Base-by-base conservation (phyloP, 2,329 filamentous ascomycete genomes). In the Pseudopyricularia cyperi region DNA sequence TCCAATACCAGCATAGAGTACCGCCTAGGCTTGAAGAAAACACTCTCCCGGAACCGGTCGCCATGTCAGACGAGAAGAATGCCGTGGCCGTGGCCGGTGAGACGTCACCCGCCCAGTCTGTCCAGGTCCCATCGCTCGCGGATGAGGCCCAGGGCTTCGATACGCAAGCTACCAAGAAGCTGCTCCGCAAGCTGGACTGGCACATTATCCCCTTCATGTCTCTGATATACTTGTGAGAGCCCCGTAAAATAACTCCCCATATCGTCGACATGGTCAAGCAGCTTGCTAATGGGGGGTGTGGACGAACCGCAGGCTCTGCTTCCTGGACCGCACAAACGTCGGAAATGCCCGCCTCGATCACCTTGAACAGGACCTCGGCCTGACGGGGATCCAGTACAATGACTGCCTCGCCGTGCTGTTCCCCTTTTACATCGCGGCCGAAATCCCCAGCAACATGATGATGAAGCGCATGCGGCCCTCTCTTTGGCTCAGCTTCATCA, bases 281-380 rank as follows among this genome's bases (percentile, higher is more conserved):
- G 14, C 37, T 42, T 14, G 22, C 37, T 42, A 42, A 42, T n/a
- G n/a, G n/a, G n/a, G n/a, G 22, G 14, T 22, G 4, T 3, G 7
- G 9, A 9, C 6, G 22, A 4, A 42, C 12, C 15, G n/a, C 35
- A 51, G 49, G 19, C 37, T 51, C 26, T 51, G 49, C 37, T 76
- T 75, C 55, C 69, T 77, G 49, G 83, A 87, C 63, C 74, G 84
- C 42, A 85, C 82, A n/a, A 87, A 87, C 61, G 80, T 87, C 35
- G 83, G 83, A 35, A 86, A 87, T 59, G 83, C 82, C 24, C 80
- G 80, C 55, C 79, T 86, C 8, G 72, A 83, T 50, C 76, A 78
- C 1, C 70, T 87, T 14, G 77, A 83, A 57, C 57, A 67, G 1
- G 77, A 82, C 58, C 62, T 84, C 2, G 61, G 67, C 46, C 78